Evolutionary conservation across 495 filamentous ascomycete species (phyloP).

Genomic region (Bryoglossum gracile): DNA sequence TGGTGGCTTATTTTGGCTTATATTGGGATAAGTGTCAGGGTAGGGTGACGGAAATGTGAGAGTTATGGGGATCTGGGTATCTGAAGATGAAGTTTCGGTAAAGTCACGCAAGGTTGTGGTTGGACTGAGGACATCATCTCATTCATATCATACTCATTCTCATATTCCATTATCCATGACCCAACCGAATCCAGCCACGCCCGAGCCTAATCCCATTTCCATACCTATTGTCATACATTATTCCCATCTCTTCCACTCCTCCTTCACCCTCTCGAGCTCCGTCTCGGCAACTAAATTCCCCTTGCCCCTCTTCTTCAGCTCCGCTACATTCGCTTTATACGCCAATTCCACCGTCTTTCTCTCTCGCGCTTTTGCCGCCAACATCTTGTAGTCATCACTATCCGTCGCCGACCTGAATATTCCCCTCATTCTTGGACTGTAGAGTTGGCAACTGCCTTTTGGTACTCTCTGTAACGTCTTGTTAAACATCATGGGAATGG

Average conservation of each 20-base stretch:
- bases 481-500: constrained; percentile 22
- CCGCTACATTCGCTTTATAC: constrained; percentile 17
- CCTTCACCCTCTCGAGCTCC: constrained; percentile 12
- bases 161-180: too few species aligned
- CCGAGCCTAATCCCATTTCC: too few species aligned
- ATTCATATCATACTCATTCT: too few species aligned
- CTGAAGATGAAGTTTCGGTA: too few species aligned
- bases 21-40: too few species aligned
- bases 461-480: constrained; percentile 3
- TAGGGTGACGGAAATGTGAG: too few species aligned
- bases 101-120: too few species aligned
- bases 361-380: constrained; percentile 28
- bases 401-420: constrained; percentile 47
- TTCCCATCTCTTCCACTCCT: constrained; percentile 12
- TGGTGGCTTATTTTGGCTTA: too few species aligned
- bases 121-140: too few species aligned
- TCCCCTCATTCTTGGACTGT: constrained; percentile 50
- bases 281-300: neutral
- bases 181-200: too few species aligned
- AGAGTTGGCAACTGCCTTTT: constrained; percentile 48
- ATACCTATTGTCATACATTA: too few species aligned
- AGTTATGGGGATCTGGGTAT: too few species aligned
- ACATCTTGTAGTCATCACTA: constrained; percentile 43
- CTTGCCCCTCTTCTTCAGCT: constrained; percentile 8
- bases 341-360: constrained; percentile 16